Conservation (phyloP, 352 stramenopile species). For the Phytophthora citrophthora region DNA sequence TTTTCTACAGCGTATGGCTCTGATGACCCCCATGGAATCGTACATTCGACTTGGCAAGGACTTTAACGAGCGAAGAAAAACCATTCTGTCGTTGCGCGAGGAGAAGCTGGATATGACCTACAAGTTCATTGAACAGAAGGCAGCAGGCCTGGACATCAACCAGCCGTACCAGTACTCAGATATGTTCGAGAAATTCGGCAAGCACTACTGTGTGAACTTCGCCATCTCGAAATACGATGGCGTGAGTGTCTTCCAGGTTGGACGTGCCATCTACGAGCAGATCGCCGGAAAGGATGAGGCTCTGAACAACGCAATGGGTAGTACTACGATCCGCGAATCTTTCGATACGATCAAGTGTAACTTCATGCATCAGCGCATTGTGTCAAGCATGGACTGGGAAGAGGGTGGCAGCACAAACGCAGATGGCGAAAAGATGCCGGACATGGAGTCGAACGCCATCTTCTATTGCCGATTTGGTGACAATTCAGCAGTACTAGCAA, state of each 20-base stretch:
- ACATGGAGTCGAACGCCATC: slow-evolving; percentile 78
- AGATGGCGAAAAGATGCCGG: slow-evolving; percentile 45
- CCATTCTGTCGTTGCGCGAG: slow-evolving; percentile 63
- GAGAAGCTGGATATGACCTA: slow-evolving; percentile 84
- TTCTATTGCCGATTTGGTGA: slow-evolving; percentile 71
- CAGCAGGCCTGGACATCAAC: slow-evolving; percentile 54
- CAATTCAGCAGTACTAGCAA: slow-evolving; percentile 69
- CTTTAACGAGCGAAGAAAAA: slow-evolving; percentile 67
- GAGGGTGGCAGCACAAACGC: slow-evolving; percentile 37
- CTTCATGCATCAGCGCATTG: slow-evolving; percentile 82
- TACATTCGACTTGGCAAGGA: slow-evolving; percentile 72
- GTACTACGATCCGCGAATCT: slow-evolving; percentile 68
- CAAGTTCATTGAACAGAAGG: slow-evolving; percentile 83
- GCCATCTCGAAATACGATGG: slow-evolving; percentile 77
- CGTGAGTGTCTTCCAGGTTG: slow-evolving; percentile 65
- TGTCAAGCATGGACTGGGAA: slow-evolving; percentile 78
- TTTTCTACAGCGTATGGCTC: slow-evolving; percentile 53
- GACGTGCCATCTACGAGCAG: slow-evolving; percentile 74
- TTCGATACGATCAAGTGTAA: slow-evolving; percentile 84
- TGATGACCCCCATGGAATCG: slow-evolving; percentile 85
- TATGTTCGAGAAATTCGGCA: slow-evolving; percentile 85
- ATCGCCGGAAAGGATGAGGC: slow-evolving; percentile 70
- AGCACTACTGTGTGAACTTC: slow-evolving; percentile 83
- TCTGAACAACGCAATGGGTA: slow-evolving; percentile 61
- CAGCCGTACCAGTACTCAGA: slow-evolving; percentile 79